Evolutionary conservation across 1,139 yeast species (phyloP).

Genomic region (Yamadazyma siamensis): DNA sequence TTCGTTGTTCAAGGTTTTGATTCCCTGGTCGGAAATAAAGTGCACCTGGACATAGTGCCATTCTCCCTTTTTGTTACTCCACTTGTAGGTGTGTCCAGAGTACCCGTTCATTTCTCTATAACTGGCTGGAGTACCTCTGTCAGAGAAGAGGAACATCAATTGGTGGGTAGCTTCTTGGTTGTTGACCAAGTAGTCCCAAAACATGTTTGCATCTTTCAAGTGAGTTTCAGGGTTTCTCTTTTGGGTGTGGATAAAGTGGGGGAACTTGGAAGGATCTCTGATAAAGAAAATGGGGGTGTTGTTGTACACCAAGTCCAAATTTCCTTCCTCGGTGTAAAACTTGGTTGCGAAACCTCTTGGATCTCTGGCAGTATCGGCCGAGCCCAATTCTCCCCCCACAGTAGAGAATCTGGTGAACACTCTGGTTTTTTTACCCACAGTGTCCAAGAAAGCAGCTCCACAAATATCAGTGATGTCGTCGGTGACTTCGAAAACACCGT

Average conservation of each 20-base stretch:
- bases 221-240: conserved; percentile 80
- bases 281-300: conserved; percentile 87
- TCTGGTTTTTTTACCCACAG: conserved; percentile 73
- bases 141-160: conserved; percentile 58
- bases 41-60: conserved; percentile 68
- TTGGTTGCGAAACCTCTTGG: conserved; percentile 86
- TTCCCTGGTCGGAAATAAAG: conserved; percentile 57
- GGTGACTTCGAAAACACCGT: conserved; percentile 75
- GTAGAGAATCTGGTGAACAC: conserved; percentile 79
- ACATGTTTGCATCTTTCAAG: conserved; percentile 71
- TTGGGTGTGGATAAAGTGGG: conserved; percentile 84
- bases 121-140: conserved; percentile 66
- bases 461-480: conserved; percentile 77
- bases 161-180: conserved; percentile 68
- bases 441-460: conserved; percentile 65
- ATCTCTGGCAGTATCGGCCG: conserved; percentile 85
- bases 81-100: conserved; percentile 71
- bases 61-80: conserved; percentile 64
- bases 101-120: conserved; percentile 69
- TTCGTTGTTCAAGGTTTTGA: conserved; percentile 50
- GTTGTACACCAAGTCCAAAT: conserved; percentile 84
- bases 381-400: conserved; percentile 84
- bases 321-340: conserved; percentile 85
- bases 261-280: conserved; percentile 85
- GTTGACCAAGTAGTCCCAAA: conserved; percentile 64